These are phyloP conservation scores for Nissolia schottii DNA, from an alignment of 306 rosid genomes.

Conservation along the genomic window DNA sequence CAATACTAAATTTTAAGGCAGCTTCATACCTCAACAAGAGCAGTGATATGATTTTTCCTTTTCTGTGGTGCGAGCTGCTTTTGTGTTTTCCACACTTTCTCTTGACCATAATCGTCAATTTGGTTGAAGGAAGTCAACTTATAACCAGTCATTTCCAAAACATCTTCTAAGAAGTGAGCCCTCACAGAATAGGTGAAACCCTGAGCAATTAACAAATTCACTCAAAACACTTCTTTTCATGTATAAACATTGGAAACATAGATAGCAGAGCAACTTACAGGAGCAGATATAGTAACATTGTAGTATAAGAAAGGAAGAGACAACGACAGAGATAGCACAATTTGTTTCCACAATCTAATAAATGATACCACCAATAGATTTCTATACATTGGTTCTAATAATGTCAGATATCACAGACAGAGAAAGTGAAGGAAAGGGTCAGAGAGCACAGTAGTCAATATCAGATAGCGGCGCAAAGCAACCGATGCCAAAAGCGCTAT, in stretches of 20 bases:
- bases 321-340: not conserved
- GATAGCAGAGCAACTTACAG: constrained; percentile 16
- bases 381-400: not conserved
- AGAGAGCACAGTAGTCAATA: too few relatives aligned
- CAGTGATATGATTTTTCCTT: constrained; percentile 86
- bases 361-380: not conserved
- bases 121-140: constrained; percentile 82
- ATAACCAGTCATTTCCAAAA: constrained; percentile 85
- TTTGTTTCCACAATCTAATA: not conserved
- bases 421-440: not conserved
- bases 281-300: not conserved
- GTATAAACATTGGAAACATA: not conserved
- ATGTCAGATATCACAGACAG: not conserved
- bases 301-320: not conserved
- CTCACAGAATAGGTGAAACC: constrained; percentile 90
- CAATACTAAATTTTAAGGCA: not conserved
- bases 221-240: not conserved
- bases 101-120: constrained; percentile 98
- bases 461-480: too few relatives aligned
- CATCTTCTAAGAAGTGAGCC: constrained; percentile 84
- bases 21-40: constrained; percentile 80
- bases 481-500: too few relatives aligned
- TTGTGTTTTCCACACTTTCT: constrained; percentile 93
- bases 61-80: constrained; percentile 80
- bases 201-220: constrained; percentile 42